Percentiles rank a stretch among this genome's conserved stretches.
Conservation (phyloP, 179 eudicot genomes). For the Heliamphora pulchella region DNA sequence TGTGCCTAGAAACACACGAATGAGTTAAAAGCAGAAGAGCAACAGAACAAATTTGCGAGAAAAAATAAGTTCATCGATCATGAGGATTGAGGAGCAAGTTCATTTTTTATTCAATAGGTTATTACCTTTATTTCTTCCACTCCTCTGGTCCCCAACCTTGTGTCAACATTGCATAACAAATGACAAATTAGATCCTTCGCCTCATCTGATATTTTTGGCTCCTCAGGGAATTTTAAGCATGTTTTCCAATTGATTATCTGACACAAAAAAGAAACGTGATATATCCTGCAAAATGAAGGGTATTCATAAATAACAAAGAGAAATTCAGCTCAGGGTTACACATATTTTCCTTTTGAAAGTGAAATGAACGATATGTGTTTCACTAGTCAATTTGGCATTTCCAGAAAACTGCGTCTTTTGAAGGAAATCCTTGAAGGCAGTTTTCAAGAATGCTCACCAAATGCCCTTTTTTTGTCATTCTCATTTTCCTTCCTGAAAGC, state of each 20-base stretch:
- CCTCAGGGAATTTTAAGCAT: slow-evolving; percentile 70
- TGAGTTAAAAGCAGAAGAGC: slow-evolving; percentile 5
- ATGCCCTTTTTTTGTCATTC: slow-evolving; percentile 1
- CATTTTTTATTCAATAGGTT: slow-evolving; percentile 4
- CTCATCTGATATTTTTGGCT: slow-evolving; percentile 52
- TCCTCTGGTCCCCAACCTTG: slow-evolving; percentile 60
- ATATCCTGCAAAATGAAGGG: slow-evolving; percentile 13
- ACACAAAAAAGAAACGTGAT: slow-evolving; percentile 19
- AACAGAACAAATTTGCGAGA: not conserved
- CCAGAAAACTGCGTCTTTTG: not conserved
- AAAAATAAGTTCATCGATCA: not conserved
- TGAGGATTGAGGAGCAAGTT: not conserved
- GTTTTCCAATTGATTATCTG: slow-evolving; percentile 69
- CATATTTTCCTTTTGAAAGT: not conserved
- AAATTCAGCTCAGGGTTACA: not conserved
- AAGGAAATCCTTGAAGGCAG: not conserved
- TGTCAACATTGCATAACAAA: slow-evolving; percentile 55
- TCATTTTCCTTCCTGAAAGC: not conserved
- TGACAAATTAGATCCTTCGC: slow-evolving; percentile 62
- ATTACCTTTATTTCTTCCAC: slow-evolving; percentile 68
- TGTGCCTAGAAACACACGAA: slow-evolving; percentile 39
- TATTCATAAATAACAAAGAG: slow-evolving; percentile 3
- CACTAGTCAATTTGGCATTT: not conserved
- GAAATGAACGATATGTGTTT: not conserved
- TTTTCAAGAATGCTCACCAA: slow-evolving; percentile 1